Evolutionary conservation across 2,329 filamentous ascomycete genomes (phyloP).

Genomic region (Pseudocercospora fuligena): DNA sequence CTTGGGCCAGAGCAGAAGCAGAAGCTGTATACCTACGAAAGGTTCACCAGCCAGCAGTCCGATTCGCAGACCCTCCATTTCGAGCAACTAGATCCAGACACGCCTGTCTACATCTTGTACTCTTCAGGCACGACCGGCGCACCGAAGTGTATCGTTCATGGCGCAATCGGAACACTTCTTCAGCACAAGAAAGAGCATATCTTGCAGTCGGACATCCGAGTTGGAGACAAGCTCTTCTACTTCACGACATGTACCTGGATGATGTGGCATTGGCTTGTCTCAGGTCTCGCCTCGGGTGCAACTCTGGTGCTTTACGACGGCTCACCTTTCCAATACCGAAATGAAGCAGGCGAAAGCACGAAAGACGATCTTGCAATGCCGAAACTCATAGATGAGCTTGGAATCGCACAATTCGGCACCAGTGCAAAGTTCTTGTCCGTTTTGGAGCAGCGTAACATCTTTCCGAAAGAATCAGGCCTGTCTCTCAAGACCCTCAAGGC

Average conservation of each 20-base stretch:
- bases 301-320: slow-evolving; percentile 90
- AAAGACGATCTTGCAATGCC: slow-evolving; percentile 82
- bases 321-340: slow-evolving; percentile 74
- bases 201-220: slow-evolving; percentile 79
- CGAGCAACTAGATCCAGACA: slow-evolving; percentile 78
- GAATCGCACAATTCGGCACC: slow-evolving; percentile 92
- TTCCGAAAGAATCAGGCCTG: slow-evolving; percentile 64
- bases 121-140: slow-evolving; percentile 85
- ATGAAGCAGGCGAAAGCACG: slow-evolving; percentile 49
- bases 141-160: slow-evolving; percentile 95
- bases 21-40: slow-evolving; percentile 32
- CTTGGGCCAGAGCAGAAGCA: slow-evolving; percentile 18
- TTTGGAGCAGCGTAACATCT: slow-evolving; percentile 76
- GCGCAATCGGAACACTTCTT: slow-evolving; percentile 83
- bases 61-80: slow-evolving; percentile 55
- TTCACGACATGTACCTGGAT: slow-evolving; percentile 97
- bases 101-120: slow-evolving; percentile 93
- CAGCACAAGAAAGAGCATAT: slow-evolving; percentile 98
- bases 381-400: slow-evolving; percentile 75
- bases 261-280: slow-evolving; percentile 99
- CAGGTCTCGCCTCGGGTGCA: slow-evolving; percentile 79
- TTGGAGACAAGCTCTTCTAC: slow-evolving; percentile 79
- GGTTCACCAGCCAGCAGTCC: slow-evolving; percentile 47
- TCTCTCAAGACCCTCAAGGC: slow-evolving; percentile 67
- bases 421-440: slow-evolving; percentile 91